These are phyloP conservation scores for Trichoderma guizhouense DNA, from an alignment of 2,329 filamentous ascomycete genomes.

Conservation along the genomic window DNA sequence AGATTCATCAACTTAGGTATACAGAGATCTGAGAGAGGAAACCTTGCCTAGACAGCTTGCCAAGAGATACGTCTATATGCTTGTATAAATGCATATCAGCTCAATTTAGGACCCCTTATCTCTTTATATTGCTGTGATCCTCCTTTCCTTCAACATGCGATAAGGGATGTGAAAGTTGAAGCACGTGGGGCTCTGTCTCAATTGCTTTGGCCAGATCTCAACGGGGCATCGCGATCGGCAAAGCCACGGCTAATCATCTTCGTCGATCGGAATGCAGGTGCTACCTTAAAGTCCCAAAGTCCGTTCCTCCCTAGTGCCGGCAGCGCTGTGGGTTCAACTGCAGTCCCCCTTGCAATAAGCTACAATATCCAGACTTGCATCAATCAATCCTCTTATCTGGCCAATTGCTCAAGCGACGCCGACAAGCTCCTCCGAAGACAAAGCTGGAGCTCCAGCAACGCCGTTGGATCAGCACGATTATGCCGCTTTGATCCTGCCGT, in stretches of 20 bases:
- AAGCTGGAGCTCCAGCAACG: background rate
- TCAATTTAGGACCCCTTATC: background rate
- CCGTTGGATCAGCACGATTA: background rate
- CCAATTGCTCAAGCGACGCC: background rate
- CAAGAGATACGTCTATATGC: background rate
- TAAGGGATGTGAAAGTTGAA: background rate
- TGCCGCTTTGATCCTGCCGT: background rate
- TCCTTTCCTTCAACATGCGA: fast-evolving
- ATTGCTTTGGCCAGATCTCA: background rate
- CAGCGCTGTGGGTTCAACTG: background rate
- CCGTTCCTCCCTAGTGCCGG: background rate
- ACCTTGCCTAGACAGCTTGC: background rate
- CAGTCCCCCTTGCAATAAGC: background rate
- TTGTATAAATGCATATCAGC: background rate
- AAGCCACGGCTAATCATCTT: background rate
- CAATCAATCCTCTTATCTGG: background rate
- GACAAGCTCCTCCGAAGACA: background rate
- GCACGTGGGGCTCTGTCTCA: background rate
- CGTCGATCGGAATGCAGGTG: background rate
- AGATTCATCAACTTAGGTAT: background rate
- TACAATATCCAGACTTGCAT: background rate
- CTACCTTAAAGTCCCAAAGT: background rate
- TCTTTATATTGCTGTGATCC: background rate
- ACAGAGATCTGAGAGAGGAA: background rate
- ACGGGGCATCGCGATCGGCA: background rate